Evolutionary conservation across 106 monocot genomes (phyloP).

Genomic region (Dioscorea dumetorum): DNA sequence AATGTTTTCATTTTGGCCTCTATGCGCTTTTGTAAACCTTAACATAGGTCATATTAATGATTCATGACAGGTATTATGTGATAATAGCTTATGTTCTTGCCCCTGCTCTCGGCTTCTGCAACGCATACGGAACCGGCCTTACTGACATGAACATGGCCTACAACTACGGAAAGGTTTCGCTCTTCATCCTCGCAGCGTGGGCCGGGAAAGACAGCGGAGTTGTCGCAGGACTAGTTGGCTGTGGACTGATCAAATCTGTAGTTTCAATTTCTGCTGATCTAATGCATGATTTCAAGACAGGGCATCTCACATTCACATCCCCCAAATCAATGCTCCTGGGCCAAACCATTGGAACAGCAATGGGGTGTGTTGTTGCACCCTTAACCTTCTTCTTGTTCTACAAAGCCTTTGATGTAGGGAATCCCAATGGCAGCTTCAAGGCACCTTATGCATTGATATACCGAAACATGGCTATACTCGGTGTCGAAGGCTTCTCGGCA

Average conservation of each 20-base stretch:
- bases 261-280: constrained; percentile 41
- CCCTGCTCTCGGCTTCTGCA: constrained; percentile 46
- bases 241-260: constrained; percentile 42
- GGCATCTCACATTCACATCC: constrained; percentile 48
- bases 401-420: constrained; percentile 46
- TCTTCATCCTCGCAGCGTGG: constrained; percentile 35
- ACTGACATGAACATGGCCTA: constrained; percentile 57
- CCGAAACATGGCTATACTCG: constrained; percentile 49
- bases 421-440: constrained; percentile 35
- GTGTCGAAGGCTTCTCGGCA: constrained; percentile 39
- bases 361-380: constrained; percentile 33
- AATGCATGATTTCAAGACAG: constrained; percentile 43
- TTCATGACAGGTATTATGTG: constrained; percentile 30
- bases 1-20: no score
- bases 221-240: constrained; percentile 38
- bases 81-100: constrained; percentile 39
- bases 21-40: no score
- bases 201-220: constrained; percentile 22
- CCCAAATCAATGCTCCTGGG: constrained; percentile 79
- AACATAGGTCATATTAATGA: no score
- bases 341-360: constrained; percentile 43
- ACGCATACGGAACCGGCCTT: constrained; percentile 43
- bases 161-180: constrained; percentile 38
- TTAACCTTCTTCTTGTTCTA: constrained; percentile 46
- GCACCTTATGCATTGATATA: constrained; percentile 76